Evolutionary conservation across 441 rosid genomes (phyloP).

Genomic region (Euphorbia celastroides): DNA sequence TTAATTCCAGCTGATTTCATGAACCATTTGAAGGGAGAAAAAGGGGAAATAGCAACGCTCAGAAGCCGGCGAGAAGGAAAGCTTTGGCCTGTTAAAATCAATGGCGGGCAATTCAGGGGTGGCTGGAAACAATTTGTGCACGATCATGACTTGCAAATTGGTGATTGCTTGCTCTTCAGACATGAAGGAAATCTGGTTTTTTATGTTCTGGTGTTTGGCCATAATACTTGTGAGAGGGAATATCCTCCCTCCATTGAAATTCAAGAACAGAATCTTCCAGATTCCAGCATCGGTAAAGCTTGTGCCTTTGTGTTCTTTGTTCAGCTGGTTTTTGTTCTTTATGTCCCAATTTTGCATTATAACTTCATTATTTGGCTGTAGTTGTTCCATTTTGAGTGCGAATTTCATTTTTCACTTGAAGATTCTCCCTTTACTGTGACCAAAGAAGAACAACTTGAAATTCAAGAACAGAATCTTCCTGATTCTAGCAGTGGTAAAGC

Average conservation of each 20-base stretch:
- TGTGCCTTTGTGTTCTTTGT: not conserved
- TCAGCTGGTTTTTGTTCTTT: not conserved
- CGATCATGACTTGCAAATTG: constrained; percentile 20
- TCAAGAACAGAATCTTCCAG: not conserved
- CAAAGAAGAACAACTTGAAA: too few species aligned
- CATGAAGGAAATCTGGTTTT: constrained; percentile 17
- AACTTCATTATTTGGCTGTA: not conserved
- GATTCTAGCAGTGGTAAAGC: not conserved
- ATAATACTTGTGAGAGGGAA: constrained; percentile 14
- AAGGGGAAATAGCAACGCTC: not conserved
- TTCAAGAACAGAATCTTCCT: not conserved
- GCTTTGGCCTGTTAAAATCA: constrained; percentile 16
- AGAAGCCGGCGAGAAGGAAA: constrained; percentile 8
- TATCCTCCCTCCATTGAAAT: not conserved
- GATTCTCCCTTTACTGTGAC: too few species aligned
- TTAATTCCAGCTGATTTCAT: constrained; percentile 18
- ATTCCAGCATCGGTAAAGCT: not conserved
- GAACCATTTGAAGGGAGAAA: constrained; percentile 8
- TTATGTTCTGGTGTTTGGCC: constrained; percentile 18
- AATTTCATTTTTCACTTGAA: not conserved
- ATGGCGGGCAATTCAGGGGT: constrained; percentile 13
- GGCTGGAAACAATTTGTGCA: constrained; percentile 20
- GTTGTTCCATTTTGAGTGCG: not conserved
- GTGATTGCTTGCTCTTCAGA: constrained; percentile 20
- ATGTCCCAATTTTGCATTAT: not conserved